These are phyloP conservation scores for Zymoseptoria ardabiliae DNA, from an alignment of 2,329 filamentous ascomycete genomes.

Conservation along the genomic window DNA sequence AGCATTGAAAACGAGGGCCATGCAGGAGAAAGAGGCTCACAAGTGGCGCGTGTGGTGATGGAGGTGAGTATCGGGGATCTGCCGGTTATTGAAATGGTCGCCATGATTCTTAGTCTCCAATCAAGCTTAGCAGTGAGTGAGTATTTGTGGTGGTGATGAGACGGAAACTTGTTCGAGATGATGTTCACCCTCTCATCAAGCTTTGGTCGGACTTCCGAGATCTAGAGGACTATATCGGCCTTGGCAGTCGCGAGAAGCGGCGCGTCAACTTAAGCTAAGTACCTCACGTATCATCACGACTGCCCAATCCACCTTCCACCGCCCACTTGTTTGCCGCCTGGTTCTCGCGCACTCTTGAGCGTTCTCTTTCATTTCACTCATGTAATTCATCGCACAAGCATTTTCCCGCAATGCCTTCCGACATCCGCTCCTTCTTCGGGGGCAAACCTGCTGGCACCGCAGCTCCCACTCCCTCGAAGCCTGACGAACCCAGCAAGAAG, in stretches of 20 bases:
- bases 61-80: slow-evolving; percentile 20
- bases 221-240: not conserved
- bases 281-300: not conserved
- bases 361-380: not conserved
- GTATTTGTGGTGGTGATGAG: not conserved
- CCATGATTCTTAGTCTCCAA: not conserved
- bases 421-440: slow-evolving; percentile 88
- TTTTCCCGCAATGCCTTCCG: slow-evolving; percentile 58
- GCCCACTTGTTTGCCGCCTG: not conserved
- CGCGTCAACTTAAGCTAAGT: not conserved
- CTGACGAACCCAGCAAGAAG: slow-evolving; percentile 38
- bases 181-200: not conserved
- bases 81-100: not conserved
- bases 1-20: not conserved
- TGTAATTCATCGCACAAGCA: not conserved
- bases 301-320: not conserved
- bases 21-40: slow-evolving; percentile 13
- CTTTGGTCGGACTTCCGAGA: not conserved
- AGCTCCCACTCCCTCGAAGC: slow-evolving; percentile 23
- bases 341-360: not conserved
- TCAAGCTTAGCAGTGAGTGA: not conserved
- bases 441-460: slow-evolving; percentile 58
- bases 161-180: not conserved
- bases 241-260: not conserved
- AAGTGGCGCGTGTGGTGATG: slow-evolving; percentile 24